Evolutionary conservation across 2,329 filamentous ascomycete genomes (phyloP).

Genomic region (Podosphaera leucotricha): DNA sequence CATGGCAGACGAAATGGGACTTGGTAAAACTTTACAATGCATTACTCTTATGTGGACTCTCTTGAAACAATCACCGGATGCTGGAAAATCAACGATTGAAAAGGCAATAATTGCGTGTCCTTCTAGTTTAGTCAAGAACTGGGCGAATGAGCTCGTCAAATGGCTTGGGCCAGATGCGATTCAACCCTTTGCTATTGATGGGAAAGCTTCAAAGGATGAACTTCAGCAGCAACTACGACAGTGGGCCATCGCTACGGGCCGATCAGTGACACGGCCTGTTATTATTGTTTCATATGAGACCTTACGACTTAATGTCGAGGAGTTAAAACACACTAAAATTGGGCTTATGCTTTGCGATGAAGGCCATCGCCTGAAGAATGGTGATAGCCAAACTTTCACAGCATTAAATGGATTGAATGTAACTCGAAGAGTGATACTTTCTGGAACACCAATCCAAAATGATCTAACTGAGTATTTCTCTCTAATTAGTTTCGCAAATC

Average conservation of each 20-base stretch:
- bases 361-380: constrained; percentile 89
- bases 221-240: constrained; percentile 74
- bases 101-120: constrained; percentile 95
- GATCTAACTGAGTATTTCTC: constrained; percentile 97
- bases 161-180: constrained; percentile 88
- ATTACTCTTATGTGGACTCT: constrained; percentile 94
- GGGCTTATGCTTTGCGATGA: constrained; percentile 89
- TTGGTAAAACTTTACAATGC: constrained; percentile 93
- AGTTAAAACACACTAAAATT: constrained; percentile 73
- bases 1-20: constrained; percentile 98
- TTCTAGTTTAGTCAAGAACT: constrained; percentile 88
- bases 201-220: constrained; percentile 87
- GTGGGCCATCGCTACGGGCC: constrained; percentile 83
- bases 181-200: constrained; percentile 84
- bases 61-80: constrained; percentile 82
- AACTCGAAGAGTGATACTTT: constrained; percentile 74
- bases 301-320: constrained; percentile 68
- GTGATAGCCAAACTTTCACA: constrained; percentile 83
- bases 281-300: constrained; percentile 98
- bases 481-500: constrained; percentile 88
- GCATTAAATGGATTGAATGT: constrained; percentile 82
- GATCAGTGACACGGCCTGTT: constrained; percentile 70
- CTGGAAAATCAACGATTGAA: constrained; percentile 81
- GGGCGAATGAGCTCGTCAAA: constrained; percentile 91
- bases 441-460: constrained; percentile 93